A percentile compares a stretch with the other conserved stretches of the same genome.
phyloP scores from a whole-genome alignment of 208 protist species.

The Acanthamoeba triangularis region DNA sequence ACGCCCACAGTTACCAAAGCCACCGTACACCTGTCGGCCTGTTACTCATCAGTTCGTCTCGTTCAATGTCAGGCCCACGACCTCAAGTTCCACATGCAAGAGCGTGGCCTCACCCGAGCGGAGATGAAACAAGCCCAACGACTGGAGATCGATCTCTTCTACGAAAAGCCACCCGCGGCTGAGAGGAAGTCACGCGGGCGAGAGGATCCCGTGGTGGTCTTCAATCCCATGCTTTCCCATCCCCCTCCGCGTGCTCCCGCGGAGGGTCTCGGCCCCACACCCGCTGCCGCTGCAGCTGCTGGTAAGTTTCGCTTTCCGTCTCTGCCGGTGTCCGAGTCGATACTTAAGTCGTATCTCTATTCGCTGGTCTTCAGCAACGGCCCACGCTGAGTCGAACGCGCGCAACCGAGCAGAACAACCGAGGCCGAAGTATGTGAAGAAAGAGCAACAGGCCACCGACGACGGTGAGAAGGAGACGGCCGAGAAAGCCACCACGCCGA shows the following conservation, averaged over 20 bases:
- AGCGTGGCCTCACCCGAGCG: not conserved
- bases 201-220: constrained; percentile 22
- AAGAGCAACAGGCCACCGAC: not conserved
- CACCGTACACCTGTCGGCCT: too few species aligned
- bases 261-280: not conserved
- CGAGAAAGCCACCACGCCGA: not conserved
- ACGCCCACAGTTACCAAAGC: too few species aligned
- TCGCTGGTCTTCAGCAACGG: too few species aligned
- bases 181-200: not conserved
- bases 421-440: not conserved
- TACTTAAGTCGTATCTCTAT: too few species aligned
- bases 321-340: too few species aligned
- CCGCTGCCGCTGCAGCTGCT: not conserved
- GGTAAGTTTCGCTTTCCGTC: not conserved
- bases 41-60: not conserved
- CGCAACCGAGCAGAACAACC: not conserved
- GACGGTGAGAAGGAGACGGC: not conserved
- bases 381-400: not conserved
- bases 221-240: constrained; percentile 18
- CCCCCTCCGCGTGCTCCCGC: not conserved
- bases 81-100: constrained; percentile 19
- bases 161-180: not conserved
- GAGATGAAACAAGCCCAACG: constrained; percentile 9
- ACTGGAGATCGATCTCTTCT: not conserved
- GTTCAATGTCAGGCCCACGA: not conserved